Conservation (phyloP, 2,329 filamentous ascomycete species). For the Pseudogymnoascus verrucosus region DNA sequence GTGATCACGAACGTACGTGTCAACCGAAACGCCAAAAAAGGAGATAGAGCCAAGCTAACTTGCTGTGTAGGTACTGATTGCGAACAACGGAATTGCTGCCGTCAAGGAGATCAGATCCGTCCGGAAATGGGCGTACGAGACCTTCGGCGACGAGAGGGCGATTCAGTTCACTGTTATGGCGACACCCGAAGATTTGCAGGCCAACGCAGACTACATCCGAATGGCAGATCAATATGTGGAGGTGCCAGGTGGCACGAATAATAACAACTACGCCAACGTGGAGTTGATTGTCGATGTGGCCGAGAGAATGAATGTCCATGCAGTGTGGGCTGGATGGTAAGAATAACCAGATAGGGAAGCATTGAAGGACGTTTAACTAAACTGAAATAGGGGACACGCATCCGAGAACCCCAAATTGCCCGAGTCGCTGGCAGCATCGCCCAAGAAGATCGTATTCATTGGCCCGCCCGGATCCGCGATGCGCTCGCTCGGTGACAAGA, state of each 20-base stretch:
- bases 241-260: slow-evolving; percentile 97
- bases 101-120: slow-evolving; percentile 99
- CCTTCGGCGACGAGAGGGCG: slow-evolving; percentile 93
- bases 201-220: slow-evolving; percentile 98
- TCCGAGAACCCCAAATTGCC: slow-evolving; percentile 98
- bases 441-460: slow-evolving; percentile 99
- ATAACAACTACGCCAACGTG: slow-evolving; percentile 99
- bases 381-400: slow-evolving; percentile 69
- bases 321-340: slow-evolving; percentile 98
- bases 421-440: slow-evolving; percentile 89
- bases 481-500: slow-evolving; percentile 98
- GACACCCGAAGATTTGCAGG: slow-evolving; percentile 91
- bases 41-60: slow-evolving; percentile 18
- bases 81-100: slow-evolving; percentile 98
- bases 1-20: slow-evolving; percentile 89
- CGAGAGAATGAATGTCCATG: slow-evolving; percentile 96
- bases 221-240: slow-evolving; percentile 99
- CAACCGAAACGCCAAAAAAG: not conserved
- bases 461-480: slow-evolving; percentile 96
- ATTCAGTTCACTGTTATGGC: slow-evolving; percentile 99
- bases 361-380: not conserved
- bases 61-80: slow-evolving; percentile 73
- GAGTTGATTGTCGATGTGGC: slow-evolving; percentile 98
- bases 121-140: slow-evolving; percentile 99
- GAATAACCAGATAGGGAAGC: slow-evolving; percentile 25